A percentile compares a stretch with the other conserved stretches of the same genome.
phyloP scores from a whole-genome alignment of 192 early-diverging fungal genomes.

The Geosiphon pyriformis region DNA sequence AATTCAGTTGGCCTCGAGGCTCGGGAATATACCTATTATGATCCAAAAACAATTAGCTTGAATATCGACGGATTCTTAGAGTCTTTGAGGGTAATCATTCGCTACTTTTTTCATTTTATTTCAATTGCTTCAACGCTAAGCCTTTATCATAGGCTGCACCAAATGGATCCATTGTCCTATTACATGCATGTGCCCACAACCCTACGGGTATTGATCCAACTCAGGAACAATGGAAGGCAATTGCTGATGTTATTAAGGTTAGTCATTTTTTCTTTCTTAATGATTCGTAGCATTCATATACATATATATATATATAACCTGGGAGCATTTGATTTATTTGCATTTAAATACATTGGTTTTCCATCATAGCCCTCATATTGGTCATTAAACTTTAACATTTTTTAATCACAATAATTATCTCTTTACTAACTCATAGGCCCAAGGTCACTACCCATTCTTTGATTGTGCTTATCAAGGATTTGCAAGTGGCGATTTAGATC shows the following conservation, averaged over 20 bases:
- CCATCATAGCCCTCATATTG: too few species aligned
- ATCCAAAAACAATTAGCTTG: conserved; percentile 69
- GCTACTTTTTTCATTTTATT: conserved; percentile 15
- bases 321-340: too few species aligned
- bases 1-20: conserved; percentile 77
- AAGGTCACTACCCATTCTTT: conserved; percentile 89
- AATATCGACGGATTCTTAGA: conserved; percentile 74
- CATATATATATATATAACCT: too few species aligned
- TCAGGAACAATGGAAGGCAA: conserved; percentile 85
- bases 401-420: background rate
- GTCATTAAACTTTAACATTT: too few species aligned
- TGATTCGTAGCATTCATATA: background rate
- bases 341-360: too few species aligned
- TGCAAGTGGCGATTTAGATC: conserved; percentile 85
- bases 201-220: conserved; percentile 98
- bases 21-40: conserved; percentile 87
- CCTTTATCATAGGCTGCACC: conserved; percentile 51
- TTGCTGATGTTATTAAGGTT: conserved; percentile 75
- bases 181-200: conserved; percentile 99
- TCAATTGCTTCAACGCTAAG: background rate
- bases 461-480: conserved; percentile 99
- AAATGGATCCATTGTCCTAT: conserved; percentile 73
- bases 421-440: conserved; percentile 32
- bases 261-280: background rate
- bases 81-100: conserved; percentile 38